Base-by-base conservation (phyloP, 352 stramenopile genomes). In the Halophytophthora polymorphica region DNA sequence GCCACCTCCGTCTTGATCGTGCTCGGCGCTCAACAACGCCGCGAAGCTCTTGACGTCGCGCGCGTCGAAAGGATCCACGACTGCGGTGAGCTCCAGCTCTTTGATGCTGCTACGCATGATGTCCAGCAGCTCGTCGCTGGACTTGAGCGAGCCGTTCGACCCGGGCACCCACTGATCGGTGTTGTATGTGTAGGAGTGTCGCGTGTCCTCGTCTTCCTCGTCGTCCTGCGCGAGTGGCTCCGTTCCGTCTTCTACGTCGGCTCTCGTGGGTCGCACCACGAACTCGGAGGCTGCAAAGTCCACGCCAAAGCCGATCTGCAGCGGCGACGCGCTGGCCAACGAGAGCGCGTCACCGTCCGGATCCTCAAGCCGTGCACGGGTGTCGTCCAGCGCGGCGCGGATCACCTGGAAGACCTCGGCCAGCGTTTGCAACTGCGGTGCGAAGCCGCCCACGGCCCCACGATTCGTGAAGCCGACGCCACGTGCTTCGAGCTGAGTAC, bases 221-320 rank as follows among this genome's bases (percentile, higher is more conserved):
- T 47, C 55, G 34, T 58, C 53, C 21, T 61, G 54, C 8, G 13
- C 40, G 1, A 19, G 8, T 8, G 25, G 25, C 21, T 38, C 42
- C n/a, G 31, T 6, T 11, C 21, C 22, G 14, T 33, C 21, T n/a
- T 25, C 44, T 33, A 18, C 19, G 21, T 45, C 39, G 25, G 15
- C 34, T 31, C 36, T 35, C 12, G 14, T 23, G 5, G 43, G 37
- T 10, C 38, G 47, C 12, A 70, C 55, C 21, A 70, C 75, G 28
- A 86, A 91, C 47, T 79, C 73, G 3, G 71, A 75, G 7, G 77
- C 81, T 0, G 76, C 69, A 28, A 91, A 75, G 47, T 91, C 71
- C 2, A 91, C 65, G 8, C 77, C 81, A 52, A 91, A 82, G 12
- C 73, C 65, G 10, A 84, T 42, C 2, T 53, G 56, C 21, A 86